Base-by-base conservation (phyloP, 495 filamentous ascomycete genomes). In the Daldinia vernicosa region DNA sequence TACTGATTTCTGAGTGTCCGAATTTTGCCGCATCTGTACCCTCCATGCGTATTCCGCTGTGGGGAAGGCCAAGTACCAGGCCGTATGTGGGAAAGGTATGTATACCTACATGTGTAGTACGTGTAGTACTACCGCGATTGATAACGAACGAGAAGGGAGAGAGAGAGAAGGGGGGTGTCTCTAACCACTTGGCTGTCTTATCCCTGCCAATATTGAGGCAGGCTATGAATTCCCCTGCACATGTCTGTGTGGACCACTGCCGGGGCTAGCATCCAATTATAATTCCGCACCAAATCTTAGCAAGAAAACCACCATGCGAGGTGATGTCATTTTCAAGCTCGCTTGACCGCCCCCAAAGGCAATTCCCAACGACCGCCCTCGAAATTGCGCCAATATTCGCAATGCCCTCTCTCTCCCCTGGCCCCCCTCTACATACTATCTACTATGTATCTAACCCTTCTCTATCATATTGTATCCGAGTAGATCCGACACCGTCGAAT, bases 351-450 rank as follows among this genome's bases (percentile, higher is more conserved):
- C 70, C 70, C 70, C 66, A 66, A 65, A 56, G 51, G 33, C 61
- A 66, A 62, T 73, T 73, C 66, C 66, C 70, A 73, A 73, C 70
- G 70, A 69, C 70, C 43, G 40, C 66, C 52, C 45, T 72, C 66
- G 47, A 73, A 69, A 73, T 73, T 62, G 57, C 70, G 70, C 70
- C 70, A 73, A 73, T 69, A 69, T 69, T 72, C 70, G 65, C 70
- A 73, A 73, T 69, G 52, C 27, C 52, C 17, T 17, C 37, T 51
- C 32, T n/a, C 27, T 35, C 28, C 45, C 64, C 70, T 60, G 55
- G 60, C 60, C 65, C 70, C 70, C 53, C 47, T 64, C 52, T n/a
- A 32, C 27, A n/a, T n/a, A n/a, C n/a, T n/a, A n/a, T n/a, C n/a
- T n/a, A n/a, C n/a, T n/a, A n/a, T n/a, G n/a, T n/a, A n/a, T n/a